Evolutionary conservation across 2,329 filamentous ascomycete genomes (phyloP).

Genomic region (Raffaelea arxii): DNA sequence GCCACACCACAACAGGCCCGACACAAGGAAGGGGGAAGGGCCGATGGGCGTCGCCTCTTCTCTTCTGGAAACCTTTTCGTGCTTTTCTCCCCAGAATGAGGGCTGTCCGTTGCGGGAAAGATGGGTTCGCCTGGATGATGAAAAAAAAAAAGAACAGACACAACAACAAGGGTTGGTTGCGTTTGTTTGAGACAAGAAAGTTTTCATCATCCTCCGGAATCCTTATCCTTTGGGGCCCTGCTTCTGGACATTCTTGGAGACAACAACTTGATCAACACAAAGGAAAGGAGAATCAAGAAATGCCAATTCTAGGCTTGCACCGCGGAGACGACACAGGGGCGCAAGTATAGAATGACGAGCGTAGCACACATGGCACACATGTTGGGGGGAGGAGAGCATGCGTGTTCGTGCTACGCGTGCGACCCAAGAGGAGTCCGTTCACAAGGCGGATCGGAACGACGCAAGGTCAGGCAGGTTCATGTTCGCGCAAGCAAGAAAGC

Average conservation of each 20-base stretch:
- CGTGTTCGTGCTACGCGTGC: conserved; percentile 49
- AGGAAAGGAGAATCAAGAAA: conserved; percentile 51
- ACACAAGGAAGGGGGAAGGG: too few relatives aligned
- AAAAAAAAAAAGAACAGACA: too few relatives aligned
- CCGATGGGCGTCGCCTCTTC: too few relatives aligned
- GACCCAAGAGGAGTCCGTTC: conserved; percentile 86
- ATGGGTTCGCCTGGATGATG: conserved; percentile 38
- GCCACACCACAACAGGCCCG: too few relatives aligned
- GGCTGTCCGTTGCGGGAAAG: conserved; percentile 51
- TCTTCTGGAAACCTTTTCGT: conserved; percentile 34
- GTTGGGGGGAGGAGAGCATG: conserved; percentile 44
- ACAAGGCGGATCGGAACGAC: conserved; percentile 68
- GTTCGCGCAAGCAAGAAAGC: conserved; percentile 81
- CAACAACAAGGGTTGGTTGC: too few relatives aligned
- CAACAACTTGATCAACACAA: conserved; percentile 63
- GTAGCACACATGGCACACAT: conserved; percentile 56
- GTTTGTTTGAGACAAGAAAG: too few relatives aligned
- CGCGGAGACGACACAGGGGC: conserved; percentile 45
- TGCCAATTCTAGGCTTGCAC: conserved; percentile 73
- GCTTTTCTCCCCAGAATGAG: conserved; percentile 46
- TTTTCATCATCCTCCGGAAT: conserved; percentile 43
- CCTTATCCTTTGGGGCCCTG: conserved; percentile 45
- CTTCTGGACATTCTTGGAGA: conserved; percentile 45
- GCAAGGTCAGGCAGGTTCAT: conserved; percentile 82
- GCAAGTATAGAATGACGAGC: conserved; percentile 70